phyloP scores from a whole-genome alignment of 192 early-diverging fungal species.

The Podila epicladia region DNA sequence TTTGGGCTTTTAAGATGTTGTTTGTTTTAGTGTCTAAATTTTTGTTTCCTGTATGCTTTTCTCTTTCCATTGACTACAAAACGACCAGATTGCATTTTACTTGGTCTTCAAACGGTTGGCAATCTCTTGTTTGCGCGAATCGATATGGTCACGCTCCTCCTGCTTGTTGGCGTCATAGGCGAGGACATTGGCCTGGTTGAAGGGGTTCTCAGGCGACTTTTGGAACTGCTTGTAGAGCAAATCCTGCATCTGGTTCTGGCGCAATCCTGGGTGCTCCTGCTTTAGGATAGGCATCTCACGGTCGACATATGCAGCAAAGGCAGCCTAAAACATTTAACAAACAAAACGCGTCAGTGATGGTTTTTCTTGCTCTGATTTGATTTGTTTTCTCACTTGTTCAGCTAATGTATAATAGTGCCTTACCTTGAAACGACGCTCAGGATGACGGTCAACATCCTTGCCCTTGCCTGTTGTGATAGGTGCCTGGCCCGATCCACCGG shows the following conservation, averaged over 20 bases:
- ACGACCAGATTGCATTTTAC: neutral
- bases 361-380: no score
- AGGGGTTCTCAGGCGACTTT: conserved; percentile 82
- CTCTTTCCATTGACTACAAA: neutral
- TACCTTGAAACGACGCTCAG: conserved; percentile 82
- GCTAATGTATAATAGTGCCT: no score
- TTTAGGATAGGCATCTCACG: conserved; percentile 78
- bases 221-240: conserved; percentile 82
- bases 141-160: conserved; percentile 63
- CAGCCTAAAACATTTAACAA: conserved; percentile 40
- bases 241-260: conserved; percentile 81
- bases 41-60: no score
- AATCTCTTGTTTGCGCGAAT: conserved; percentile 57
- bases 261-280: conserved; percentile 81
- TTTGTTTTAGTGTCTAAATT: neutral
- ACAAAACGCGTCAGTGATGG: no score
- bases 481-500: conserved; percentile 22
- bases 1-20: neutral
- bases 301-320: conserved; percentile 73
- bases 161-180: conserved; percentile 78
- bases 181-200: conserved; percentile 76
- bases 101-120: conserved; percentile 62
- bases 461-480: conserved; percentile 36
- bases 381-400: no score
- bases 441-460: conserved; percentile 84